Conservation (phyloP, 139 green algal genomes). For the Monoraphidium neglectum region DNA sequence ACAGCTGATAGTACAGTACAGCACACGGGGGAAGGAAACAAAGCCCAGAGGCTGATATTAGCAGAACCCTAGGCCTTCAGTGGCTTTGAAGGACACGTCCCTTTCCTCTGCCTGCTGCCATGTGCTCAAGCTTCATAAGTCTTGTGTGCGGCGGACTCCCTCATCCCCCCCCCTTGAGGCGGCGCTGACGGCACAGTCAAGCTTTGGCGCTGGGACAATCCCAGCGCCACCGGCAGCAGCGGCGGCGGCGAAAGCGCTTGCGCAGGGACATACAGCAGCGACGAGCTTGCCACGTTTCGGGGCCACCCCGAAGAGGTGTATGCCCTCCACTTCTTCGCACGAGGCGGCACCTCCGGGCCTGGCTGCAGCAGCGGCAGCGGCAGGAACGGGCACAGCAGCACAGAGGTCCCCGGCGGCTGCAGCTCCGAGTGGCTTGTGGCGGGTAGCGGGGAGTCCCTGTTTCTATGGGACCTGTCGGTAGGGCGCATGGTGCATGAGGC, state of each 20-base stretch:
- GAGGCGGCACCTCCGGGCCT: not conserved
- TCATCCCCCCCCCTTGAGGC: constrained; percentile 12
- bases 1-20: no score
- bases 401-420: not conserved
- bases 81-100: no score
- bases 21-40: no score
- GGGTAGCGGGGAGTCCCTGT: constrained; percentile 45
- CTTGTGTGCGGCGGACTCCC: no score
- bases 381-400: not conserved
- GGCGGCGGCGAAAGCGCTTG: not conserved
- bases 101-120: no score
- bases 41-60: no score
- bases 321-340: constrained; percentile 35
- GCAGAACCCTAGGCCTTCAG: no score
- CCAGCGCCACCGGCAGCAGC: not conserved
- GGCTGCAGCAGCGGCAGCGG: not conserved
- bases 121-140: no score
- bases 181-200: constrained; percentile 48
- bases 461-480: constrained; percentile 46
- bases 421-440: constrained; percentile 29
- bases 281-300: constrained; percentile 34
- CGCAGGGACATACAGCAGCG: no score
- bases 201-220: constrained; percentile 25
- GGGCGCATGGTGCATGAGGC: constrained; percentile 34
- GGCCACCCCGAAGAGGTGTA: constrained; percentile 64